Conservation (phyloP, 2,329 filamentous ascomycete species). For the Dactylellina leptospora region DNA sequence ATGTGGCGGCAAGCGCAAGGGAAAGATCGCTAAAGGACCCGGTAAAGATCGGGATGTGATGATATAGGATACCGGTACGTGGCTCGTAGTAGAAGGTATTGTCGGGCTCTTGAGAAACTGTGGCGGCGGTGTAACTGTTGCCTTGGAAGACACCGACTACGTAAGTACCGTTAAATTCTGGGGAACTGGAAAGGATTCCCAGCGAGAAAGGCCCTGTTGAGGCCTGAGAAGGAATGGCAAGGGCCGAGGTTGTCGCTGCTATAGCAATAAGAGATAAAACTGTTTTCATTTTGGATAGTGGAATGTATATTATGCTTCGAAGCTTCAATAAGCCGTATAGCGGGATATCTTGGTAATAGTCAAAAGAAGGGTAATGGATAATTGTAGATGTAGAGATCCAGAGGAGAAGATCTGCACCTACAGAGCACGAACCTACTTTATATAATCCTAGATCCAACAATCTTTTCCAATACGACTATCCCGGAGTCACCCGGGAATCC, state of each 20-base stretch:
- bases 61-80: slow-evolving; percentile 33
- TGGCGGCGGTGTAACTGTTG: slow-evolving; percentile 21
- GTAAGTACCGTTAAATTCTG: slow-evolving; percentile 28
- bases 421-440: too few relatives aligned
- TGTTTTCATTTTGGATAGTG: slow-evolving; percentile 35
- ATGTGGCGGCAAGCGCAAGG: slow-evolving; percentile 32
- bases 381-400: too few relatives aligned
- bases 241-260: slow-evolving; percentile 2
- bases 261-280: slow-evolving; percentile 12
- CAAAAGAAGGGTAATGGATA: too few relatives aligned
- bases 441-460: too few relatives aligned
- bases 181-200: slow-evolving; percentile 5
- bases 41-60: slow-evolving; percentile 20
- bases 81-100: slow-evolving; percentile 34
- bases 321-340: too few relatives aligned
- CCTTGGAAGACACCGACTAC: slow-evolving; percentile 17
- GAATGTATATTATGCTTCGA: too few relatives aligned
- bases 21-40: slow-evolving; percentile 10
- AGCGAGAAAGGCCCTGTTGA: slow-evolving; percentile 32
- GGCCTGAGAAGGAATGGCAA: background rate
- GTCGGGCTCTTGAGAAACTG: slow-evolving; percentile 13
- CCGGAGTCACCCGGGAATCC: too few relatives aligned
- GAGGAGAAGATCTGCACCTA: too few relatives aligned
- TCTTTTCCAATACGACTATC: too few relatives aligned
- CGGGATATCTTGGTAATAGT: too few relatives aligned